phyloP scores from a whole-genome alignment of 1,139 yeast genomes.

The Nakaseomyces kungkrabaensis region DNA sequence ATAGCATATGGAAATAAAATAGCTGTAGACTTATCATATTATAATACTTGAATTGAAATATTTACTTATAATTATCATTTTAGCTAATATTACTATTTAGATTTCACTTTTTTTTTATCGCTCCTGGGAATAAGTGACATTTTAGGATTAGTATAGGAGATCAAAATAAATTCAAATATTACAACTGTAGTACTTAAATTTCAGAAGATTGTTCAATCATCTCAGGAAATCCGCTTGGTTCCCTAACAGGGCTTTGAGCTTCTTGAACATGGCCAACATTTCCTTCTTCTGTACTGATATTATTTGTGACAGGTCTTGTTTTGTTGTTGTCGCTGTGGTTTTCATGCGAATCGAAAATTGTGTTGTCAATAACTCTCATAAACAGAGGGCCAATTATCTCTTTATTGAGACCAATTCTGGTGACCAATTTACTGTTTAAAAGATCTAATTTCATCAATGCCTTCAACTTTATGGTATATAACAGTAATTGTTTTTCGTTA shows the following conservation, averaged over 20 bases:
- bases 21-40: no score
- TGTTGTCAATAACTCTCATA: slow-evolving; percentile 24
- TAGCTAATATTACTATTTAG: no score
- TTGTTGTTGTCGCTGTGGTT: neutral
- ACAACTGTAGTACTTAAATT: neutral
- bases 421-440: slow-evolving; percentile 27
- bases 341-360: slow-evolving; percentile 14
- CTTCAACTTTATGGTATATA: slow-evolving; percentile 42
- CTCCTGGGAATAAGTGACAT: no score
- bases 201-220: slow-evolving; percentile 2
- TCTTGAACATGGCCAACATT: neutral
- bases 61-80: no score
- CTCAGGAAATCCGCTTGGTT: slow-evolving; percentile 1
- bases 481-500: slow-evolving; percentile 37
- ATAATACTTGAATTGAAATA: no score
- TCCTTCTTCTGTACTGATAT: neutral
- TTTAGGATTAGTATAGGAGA: no score
- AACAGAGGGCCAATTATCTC: slow-evolving; percentile 38
- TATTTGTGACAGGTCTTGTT: neutral
- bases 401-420: slow-evolving; percentile 41
- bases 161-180: no score
- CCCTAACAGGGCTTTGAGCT: neutral
- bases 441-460: slow-evolving; percentile 37
- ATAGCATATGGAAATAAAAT: no score
- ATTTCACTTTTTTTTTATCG: no score